Evolutionary conservation across 306 rosid species (phyloP).

Genomic region (Quercus gilva): DNA sequence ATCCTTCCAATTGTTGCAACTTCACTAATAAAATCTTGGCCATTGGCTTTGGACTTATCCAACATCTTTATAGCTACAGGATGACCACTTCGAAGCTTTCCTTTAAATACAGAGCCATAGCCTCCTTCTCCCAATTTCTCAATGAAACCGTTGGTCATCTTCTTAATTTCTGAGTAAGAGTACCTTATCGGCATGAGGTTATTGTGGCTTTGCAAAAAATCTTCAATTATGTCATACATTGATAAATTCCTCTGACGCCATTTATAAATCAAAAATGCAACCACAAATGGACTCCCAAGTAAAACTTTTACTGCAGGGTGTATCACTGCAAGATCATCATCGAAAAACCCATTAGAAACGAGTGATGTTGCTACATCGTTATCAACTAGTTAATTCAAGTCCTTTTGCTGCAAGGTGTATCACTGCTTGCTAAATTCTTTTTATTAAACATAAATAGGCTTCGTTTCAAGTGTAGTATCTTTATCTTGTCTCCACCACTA

Average conservation of each 20-base stretch:
- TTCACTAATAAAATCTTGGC: no score
- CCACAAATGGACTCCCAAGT: background rate
- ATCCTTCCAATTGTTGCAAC: no score
- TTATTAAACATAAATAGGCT: no score
- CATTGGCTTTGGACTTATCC: no score
- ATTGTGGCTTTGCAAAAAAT: background rate
- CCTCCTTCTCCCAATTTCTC: slow-evolving; percentile 23
- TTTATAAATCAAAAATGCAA: background rate
- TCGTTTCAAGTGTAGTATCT: no score
- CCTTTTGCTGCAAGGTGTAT: no score
- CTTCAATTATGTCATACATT: background rate
- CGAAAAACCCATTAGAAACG: background rate
- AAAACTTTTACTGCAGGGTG: background rate
- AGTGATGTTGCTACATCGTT: background rate
- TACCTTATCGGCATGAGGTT: slow-evolving; percentile 5
- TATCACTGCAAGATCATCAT: background rate
- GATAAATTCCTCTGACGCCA: slow-evolving; percentile 4
- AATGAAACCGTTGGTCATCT: slow-evolving; percentile 9
- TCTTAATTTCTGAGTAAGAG: slow-evolving; percentile 16
- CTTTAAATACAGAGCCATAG: slow-evolving; percentile 11
- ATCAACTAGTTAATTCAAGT: no score
- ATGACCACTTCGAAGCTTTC: slow-evolving; percentile 8
- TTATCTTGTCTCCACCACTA: no score
- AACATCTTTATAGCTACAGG: no score
- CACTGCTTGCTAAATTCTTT: no score